Evolutionary conservation across 2,329 filamentous ascomycete species (phyloP), one percentile per base, ranked within the genome.

Genomic region (Penicillium oxalicum): DNA sequence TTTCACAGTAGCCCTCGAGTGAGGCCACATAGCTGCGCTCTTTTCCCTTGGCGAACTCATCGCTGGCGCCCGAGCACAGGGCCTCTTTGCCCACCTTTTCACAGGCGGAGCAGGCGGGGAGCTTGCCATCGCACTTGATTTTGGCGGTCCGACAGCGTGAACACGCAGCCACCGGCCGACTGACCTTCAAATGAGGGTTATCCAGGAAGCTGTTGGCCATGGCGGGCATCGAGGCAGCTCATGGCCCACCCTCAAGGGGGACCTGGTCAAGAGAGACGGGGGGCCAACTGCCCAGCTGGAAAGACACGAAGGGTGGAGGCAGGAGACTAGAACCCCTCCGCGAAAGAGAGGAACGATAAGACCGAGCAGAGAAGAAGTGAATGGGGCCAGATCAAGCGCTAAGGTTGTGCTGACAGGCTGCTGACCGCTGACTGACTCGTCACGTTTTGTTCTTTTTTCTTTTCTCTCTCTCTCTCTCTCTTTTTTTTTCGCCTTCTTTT

Each of bases 1-100:
- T 88, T 67, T 97, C 91, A 57, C 95, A 85, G 49, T 88, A 84
- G 12, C 91, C 82, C 68, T 97, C 91, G n/a, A 98, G 78, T 0
- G 91, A 94, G 6, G 91, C 89, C 39, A 97, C 91, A 76, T 97
- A 98, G 70, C 91, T 97, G 62, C 91, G 79, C 66, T 97, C 93
- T 69, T 97, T 97, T 52, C 93, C 93, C 54, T 90, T 80, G 0
- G 91, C 91, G 70, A 96, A 97, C 67, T 96, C 90, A 64, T 97
- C 91, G 62, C 94, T 96, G 6, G 90, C 91, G 48, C 90, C 90
- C 5, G 90, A 95, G 68, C 93, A 98, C 65, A 94, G 90, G 51
- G 78, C 84, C 47, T 87, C 83, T 53, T 89, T 86, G 28, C 91
- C 90, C 11, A 89, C 88, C 70, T 90, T 91, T 70, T 96, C 91